A percentile compares a stretch with the other conserved stretches of the same genome.
phyloP scores from a whole-genome alignment of 2,329 filamentous ascomycete species.

The Nemania serpens region DNA sequence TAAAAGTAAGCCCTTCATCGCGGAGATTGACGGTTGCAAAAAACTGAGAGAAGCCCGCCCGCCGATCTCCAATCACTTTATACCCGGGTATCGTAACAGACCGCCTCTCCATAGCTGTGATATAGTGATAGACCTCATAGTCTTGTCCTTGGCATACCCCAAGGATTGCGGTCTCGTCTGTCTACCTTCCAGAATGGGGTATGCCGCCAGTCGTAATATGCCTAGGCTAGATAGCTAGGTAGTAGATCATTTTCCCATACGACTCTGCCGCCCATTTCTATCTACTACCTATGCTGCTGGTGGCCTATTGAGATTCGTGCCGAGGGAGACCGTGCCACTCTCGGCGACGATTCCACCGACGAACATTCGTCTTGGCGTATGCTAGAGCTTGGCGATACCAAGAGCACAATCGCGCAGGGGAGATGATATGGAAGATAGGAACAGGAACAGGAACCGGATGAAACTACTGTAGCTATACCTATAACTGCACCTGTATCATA shows the following conservation, averaged over 20 bases:
- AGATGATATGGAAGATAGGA: neutral
- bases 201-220: constrained; percentile 4
- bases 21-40: neutral
- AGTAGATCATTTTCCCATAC: constrained; percentile 1
- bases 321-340: neutral
- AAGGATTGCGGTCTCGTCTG: neutral
- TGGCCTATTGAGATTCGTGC: neutral
- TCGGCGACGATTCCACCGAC: no score
- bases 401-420: neutral
- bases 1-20: constrained; percentile 28
- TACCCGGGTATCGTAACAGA: neutral
- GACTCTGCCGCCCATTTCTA: constrained; percentile 2
- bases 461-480: no score
- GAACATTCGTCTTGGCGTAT: neutral
- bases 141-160: constrained; percentile 20
- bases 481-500: no score
- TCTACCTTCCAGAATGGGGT: constrained; percentile 21
- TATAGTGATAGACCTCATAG: no score
- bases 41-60: neutral
- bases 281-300: neutral
- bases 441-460: neutral
- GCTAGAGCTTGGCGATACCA: neutral
- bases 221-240: neutral
- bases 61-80: neutral
- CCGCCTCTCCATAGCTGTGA: neutral